phyloP scores from a whole-genome alignment of 2,329 filamentous ascomycete genomes.

The Aspergillus terreus region DNA sequence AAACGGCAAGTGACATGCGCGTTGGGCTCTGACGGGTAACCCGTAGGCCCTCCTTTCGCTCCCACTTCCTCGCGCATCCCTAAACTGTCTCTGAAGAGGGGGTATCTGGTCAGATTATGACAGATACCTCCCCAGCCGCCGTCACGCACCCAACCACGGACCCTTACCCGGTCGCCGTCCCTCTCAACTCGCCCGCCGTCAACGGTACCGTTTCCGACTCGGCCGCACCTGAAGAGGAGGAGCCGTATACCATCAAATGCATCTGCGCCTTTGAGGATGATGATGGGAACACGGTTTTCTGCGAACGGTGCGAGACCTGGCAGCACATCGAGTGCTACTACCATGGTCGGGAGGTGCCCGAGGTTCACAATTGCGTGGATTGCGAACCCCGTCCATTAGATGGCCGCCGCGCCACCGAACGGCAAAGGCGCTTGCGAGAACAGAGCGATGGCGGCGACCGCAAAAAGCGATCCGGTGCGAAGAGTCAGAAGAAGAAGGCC shows the following conservation, averaged over 20 bases:
- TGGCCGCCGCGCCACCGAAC: slow-evolving; percentile 68
- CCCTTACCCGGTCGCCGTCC: slow-evolving; percentile 44
- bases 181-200: slow-evolving; percentile 39
- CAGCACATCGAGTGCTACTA: slow-evolving; percentile 99
- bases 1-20: slow-evolving; percentile 19
- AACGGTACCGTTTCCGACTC: slow-evolving; percentile 43
- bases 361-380: slow-evolving; percentile 81
- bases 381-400: slow-evolving; percentile 79
- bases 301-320: slow-evolving; percentile 94
- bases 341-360: slow-evolving; percentile 68
- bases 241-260: slow-evolving; percentile 88
- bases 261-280: slow-evolving; percentile 92
- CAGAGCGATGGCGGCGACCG: slow-evolving; percentile 60
- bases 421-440: slow-evolving; percentile 61
- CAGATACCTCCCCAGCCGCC: slow-evolving; percentile 50
- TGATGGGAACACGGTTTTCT: slow-evolving; percentile 96
- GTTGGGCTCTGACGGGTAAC: slow-evolving; percentile 16
- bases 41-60: slow-evolving; percentile 12
- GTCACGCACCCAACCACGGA: slow-evolving; percentile 48
- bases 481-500: slow-evolving; percentile 82
- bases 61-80: slow-evolving; percentile 23
- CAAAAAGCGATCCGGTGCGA: slow-evolving; percentile 72
- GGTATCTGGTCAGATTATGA: slow-evolving; percentile 52
- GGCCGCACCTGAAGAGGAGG: slow-evolving; percentile 41
- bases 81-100: slow-evolving; percentile 33